Conservation (phyloP, 345 rosid genomes). For the Sisymbrium irio region DNA sequence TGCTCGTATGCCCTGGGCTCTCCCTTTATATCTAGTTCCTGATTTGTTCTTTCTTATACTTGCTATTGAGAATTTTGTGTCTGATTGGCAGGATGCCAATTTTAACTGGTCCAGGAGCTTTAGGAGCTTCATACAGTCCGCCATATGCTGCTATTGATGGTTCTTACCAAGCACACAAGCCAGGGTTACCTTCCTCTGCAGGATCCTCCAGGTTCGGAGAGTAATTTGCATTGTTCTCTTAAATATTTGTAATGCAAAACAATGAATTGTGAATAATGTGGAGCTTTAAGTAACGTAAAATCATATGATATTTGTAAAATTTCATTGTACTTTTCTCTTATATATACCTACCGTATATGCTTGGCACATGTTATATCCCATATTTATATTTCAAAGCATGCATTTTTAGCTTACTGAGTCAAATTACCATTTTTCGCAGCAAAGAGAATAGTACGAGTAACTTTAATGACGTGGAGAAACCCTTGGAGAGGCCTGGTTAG, state of each 20-base stretch:
- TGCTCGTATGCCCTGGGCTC: background rate
- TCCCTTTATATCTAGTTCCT: conserved; percentile 8
- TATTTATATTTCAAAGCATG: conserved; percentile 5
- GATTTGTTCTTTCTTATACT: background rate
- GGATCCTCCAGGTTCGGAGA: conserved; percentile 64
- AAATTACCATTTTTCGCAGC: conserved; percentile 22
- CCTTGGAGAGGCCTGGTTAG: conserved; percentile 33
- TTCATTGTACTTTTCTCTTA: background rate
- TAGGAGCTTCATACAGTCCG: conserved; percentile 73
- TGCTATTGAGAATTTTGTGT: conserved; percentile 5
- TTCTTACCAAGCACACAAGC: conserved; percentile 46
- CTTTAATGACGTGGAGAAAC: conserved; percentile 15
- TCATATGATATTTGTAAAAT: background rate
- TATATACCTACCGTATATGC: background rate
- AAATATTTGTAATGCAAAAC: background rate
- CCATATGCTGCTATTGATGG: conserved; percentile 70
- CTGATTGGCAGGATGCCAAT: conserved; percentile 77
- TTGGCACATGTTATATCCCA: background rate
- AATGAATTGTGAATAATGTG: background rate
- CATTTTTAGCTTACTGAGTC: background rate
- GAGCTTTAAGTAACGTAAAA: background rate
- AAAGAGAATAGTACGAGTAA: conserved; percentile 20
- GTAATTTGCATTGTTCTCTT: background rate
- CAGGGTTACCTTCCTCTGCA: conserved; percentile 55
- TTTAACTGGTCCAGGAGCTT: conserved; percentile 81